phyloP scores from a whole-genome alignment of 140 eudicot species.

The Bidens hawaiensis region DNA sequence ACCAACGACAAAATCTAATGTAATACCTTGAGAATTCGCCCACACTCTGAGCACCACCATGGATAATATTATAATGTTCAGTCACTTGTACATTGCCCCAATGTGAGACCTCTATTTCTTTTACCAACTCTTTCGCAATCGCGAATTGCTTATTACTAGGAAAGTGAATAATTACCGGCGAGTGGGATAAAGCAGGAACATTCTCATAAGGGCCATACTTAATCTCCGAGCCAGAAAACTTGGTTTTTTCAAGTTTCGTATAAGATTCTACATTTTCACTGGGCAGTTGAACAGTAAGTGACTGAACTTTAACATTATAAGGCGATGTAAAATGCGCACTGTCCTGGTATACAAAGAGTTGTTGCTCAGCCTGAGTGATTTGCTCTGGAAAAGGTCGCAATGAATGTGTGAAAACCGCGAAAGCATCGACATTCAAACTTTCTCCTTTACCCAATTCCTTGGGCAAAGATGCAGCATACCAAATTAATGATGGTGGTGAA shows the following conservation, averaged over 20 bases:
- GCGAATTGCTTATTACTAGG: constrained; percentile 65
- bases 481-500: constrained; percentile 60
- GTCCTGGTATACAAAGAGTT: constrained; percentile 72
- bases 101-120: constrained; percentile 94
- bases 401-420: constrained; percentile 58
- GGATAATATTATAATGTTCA: constrained; percentile 75
- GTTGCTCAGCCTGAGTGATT: constrained; percentile 75
- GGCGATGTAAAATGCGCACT: constrained; percentile 76
- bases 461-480: constrained; percentile 60
- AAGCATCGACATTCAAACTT: constrained; percentile 54
- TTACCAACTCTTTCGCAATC: constrained; percentile 73
- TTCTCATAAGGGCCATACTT: constrained; percentile 93
- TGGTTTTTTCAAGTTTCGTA: constrained; percentile 63
- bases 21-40: constrained; percentile 91
- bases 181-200: constrained; percentile 55
- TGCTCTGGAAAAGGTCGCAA: constrained; percentile 79
- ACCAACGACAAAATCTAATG: neutral
- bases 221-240: constrained; percentile 73
- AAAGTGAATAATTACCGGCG: constrained; percentile 60
- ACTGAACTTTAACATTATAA: constrained; percentile 63
- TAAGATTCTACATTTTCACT: constrained; percentile 74
- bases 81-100: constrained; percentile 98
- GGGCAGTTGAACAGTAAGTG: constrained; percentile 60
- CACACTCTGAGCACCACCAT: constrained; percentile 77
- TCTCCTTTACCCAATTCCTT: constrained; percentile 57